Conservation (phyloP, 1,139 yeast genomes). For the Blastobotrys buckinghamii region DNA sequence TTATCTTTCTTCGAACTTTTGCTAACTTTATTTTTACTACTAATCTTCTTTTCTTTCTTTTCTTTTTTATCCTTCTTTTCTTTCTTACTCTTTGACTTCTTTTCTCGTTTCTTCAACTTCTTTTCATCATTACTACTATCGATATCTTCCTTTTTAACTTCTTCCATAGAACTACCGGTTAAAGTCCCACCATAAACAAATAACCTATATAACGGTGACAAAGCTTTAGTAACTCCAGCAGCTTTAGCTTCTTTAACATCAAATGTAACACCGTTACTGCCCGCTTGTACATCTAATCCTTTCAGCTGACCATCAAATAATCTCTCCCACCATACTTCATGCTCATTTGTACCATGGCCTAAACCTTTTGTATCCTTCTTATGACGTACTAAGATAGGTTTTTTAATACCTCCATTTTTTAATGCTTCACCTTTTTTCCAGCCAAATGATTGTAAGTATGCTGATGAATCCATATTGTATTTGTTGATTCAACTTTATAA, state of each 20-base stretch:
- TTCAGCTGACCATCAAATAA: slow-evolving; percentile 90
- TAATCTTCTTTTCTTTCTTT: slow-evolving; percentile 13
- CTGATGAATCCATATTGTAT: slow-evolving; percentile 68
- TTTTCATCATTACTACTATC: slow-evolving; percentile 17
- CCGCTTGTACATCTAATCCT: slow-evolving; percentile 55
- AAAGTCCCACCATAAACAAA: slow-evolving; percentile 85
- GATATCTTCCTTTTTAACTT: slow-evolving; percentile 16
- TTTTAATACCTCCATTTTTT: slow-evolving; percentile 68
- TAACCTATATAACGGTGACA: slow-evolving; percentile 46
- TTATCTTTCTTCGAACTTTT: background rate
- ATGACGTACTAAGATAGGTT: slow-evolving; percentile 84
- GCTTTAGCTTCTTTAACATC: slow-evolving; percentile 30
- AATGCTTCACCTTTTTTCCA: slow-evolving; percentile 92
- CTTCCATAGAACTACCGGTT: slow-evolving; percentile 55
- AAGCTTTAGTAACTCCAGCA: slow-evolving; percentile 33
- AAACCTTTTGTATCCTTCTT: slow-evolving; percentile 87
- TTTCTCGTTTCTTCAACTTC: slow-evolving; percentile 20
- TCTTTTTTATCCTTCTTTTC: slow-evolving; percentile 19
- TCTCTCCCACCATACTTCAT: slow-evolving; percentile 96
- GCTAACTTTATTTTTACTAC: slow-evolving; percentile 14
- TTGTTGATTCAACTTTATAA: too few species aligned
- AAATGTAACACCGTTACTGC: slow-evolving; percentile 33
- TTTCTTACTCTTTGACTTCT: slow-evolving; percentile 21
- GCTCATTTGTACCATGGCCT: slow-evolving; percentile 62
- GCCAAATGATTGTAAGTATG: slow-evolving; percentile 71